Evolutionary conservation across 345 rosid genomes (phyloP), one percentile per base, ranked within the genome.

Genomic region (Populus nigra): DNA sequence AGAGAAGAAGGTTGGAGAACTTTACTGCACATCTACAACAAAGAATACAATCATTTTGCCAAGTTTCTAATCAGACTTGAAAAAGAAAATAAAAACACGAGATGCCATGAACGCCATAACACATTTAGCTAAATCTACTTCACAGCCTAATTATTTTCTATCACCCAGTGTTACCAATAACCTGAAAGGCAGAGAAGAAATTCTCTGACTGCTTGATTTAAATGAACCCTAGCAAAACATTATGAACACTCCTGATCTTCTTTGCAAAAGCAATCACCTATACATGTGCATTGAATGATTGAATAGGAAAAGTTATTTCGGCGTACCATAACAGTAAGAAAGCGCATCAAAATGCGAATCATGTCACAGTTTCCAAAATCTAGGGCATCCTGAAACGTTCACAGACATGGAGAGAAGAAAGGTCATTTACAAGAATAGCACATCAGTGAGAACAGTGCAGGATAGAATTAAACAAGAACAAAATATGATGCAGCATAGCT

Each of bases 1-100:
- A 96, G 79, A 53, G 98, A 91, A 83, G 88, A 86, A 75, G 99
- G 99, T 78, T 92, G 98, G 73, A 94, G 86, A 82, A 92, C 96
- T 88, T 96, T 96, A 86, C 97, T 90, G 89, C 97, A 93, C 97
- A 96, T 84, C 98, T 96, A 75, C 31, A 85, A 72, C 76, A 74
- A 65, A 72, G 10, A 74, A 35, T 57, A 61, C 8, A 27, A 33
- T 8, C 75, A 76, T 7, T 18, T 27, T 31, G 39, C 53, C 29
- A 49, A 66, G 3, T 8, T 63, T 10, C 20, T 13, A 15, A 22
- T 36, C 67, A 36, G 18, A 22, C 6, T n/a, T 29, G 20, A 47
- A n/a, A 50, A 25, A 41, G 13, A 9, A 4, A 20, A 61, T 25
- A 20, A 4, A 61, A 47, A 47, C 17, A 15, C 50, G 15, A 47